phyloP scores from a whole-genome alignment of 2,329 filamentous ascomycete genomes.

The Ceratocystis alfenasii region DNA sequence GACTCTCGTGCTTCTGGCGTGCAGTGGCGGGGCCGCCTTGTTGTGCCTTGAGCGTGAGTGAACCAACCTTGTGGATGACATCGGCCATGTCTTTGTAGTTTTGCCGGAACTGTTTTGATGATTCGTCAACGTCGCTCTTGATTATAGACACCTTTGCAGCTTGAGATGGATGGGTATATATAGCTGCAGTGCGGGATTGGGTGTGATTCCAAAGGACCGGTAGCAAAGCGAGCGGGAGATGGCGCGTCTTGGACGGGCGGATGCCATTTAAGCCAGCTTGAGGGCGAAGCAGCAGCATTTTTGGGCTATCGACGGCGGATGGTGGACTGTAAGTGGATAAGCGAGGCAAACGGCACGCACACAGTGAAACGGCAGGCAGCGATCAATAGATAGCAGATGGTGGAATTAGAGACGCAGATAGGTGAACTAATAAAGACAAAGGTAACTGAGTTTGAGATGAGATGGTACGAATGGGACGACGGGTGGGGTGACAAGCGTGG shows the following conservation, averaged over 20 bases:
- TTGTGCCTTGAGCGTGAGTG: constrained; percentile 58
- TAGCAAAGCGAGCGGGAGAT: constrained; percentile 26
- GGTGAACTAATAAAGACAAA: not conserved
- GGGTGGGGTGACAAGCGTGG: not conserved
- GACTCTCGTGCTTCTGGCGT: constrained; percentile 70
- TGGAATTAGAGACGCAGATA: not conserved
- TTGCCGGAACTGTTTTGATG: constrained; percentile 55
- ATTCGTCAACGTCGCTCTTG: constrained; percentile 64
- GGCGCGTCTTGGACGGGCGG: constrained; percentile 26
- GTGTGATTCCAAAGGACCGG: constrained; percentile 25
- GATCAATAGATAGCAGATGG: too few species aligned
- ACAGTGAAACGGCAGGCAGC: too few species aligned
- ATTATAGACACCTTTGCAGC: constrained; percentile 72
- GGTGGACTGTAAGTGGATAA: constrained; percentile 3
- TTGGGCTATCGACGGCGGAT: not conserved
- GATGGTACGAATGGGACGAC: too few species aligned
- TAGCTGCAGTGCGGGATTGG: constrained; percentile 45
- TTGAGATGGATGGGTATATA: constrained; percentile 70
- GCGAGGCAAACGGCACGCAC: too few species aligned
- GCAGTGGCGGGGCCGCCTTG: constrained; percentile 72
- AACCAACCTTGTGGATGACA: constrained; percentile 55
- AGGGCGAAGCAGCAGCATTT: not conserved
- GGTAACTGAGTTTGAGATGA: too few species aligned
- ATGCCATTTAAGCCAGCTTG: not conserved
- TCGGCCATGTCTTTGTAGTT: constrained; percentile 69